Conservation (phyloP, 1,284 basidiomycete species). For the Vanrija humicola region DNA sequence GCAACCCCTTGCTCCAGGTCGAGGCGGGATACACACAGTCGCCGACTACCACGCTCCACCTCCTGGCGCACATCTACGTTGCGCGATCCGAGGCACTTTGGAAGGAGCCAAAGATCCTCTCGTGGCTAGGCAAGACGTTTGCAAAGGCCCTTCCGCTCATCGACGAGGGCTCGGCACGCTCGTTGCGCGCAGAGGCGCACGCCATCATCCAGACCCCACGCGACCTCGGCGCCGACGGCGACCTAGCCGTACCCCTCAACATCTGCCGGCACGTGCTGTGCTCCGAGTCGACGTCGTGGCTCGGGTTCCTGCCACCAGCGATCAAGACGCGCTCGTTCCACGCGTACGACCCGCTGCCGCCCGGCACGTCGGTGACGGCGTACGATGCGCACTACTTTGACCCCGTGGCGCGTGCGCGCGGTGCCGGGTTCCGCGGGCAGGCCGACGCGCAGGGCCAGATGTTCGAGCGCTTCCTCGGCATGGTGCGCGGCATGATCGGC, state of each 20-base stretch:
- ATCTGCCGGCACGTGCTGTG: conserved; percentile 72
- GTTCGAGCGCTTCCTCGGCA: conserved; percentile 13
- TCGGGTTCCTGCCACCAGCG: conserved; percentile 65
- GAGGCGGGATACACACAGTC: conserved; percentile 61
- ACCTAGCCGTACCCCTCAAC: conserved; percentile 41
- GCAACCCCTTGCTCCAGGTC: conserved; percentile 63
- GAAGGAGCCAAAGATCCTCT: conserved; percentile 64
- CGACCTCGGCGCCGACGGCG: conserved; percentile 23
- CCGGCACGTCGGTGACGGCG: conserved; percentile 55
- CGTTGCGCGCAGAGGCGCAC: conserved; percentile 30
- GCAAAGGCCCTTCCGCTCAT: conserved; percentile 21
- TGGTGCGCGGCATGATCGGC: conserved; percentile 10
- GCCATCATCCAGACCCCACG: conserved; percentile 48
- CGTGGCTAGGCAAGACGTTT: conserved; percentile 64
- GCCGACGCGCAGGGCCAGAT: conserved; percentile 5
- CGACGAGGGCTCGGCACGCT: conserved; percentile 22
- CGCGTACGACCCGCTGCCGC: conserved; percentile 77
- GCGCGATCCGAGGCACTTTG: conserved; percentile 70
- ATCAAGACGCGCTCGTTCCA: conserved; percentile 53
- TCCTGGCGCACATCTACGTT: conserved; percentile 80
- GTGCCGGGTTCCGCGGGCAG: conserved; percentile 7
- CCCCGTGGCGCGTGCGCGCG: conserved; percentile 12
- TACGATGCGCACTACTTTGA: conserved; percentile 71
- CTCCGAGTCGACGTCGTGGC: conserved; percentile 59
- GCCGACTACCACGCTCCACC: conserved; percentile 51